These are phyloP conservation scores for Cladosporium cucumerinum DNA, from an alignment of 2,329 filamentous ascomycete genomes.

Conservation along the genomic window DNA sequence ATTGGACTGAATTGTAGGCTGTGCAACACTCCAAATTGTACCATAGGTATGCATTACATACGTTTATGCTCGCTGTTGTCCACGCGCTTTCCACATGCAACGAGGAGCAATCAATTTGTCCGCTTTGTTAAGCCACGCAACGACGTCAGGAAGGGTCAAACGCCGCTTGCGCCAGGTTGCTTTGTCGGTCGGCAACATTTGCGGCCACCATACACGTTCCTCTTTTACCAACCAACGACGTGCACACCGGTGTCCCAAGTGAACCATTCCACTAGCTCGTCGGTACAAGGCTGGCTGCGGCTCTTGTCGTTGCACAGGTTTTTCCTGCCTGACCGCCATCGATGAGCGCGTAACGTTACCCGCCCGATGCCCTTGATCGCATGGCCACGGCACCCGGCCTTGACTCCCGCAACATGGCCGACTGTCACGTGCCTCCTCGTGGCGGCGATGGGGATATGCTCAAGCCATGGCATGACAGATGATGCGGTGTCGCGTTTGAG, in stretches of 20 bases:
- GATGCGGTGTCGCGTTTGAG: constrained; percentile 39
- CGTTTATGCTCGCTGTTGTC: neutral
- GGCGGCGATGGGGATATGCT: constrained; percentile 32
- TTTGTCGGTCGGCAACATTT: neutral
- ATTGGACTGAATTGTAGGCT: no score
- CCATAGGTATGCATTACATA: no score
- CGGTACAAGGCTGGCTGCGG: neutral
- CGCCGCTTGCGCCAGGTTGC: constrained; percentile 1
- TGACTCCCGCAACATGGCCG: constrained; percentile 29
- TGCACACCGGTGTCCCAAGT: neutral
- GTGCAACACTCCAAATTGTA: no score
- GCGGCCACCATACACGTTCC: neutral
- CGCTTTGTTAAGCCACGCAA: neutral
- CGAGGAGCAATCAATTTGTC: neutral
- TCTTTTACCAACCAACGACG: neutral
- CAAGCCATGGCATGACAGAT: constrained; percentile 45
- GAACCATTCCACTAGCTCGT: neutral
- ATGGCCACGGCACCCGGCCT: constrained; percentile 24
- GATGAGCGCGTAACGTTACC: constrained; percentile 14
- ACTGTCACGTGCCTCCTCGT: constrained; percentile 33
- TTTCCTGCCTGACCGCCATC: neutral
- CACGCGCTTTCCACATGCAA: neutral
- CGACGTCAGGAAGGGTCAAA: neutral
- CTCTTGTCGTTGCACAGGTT: neutral
- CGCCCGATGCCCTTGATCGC: constrained; percentile 26